phyloP scores from a whole-genome alignment of 2,329 filamentous ascomycete species.

The Cercospora brassicicola region DNA sequence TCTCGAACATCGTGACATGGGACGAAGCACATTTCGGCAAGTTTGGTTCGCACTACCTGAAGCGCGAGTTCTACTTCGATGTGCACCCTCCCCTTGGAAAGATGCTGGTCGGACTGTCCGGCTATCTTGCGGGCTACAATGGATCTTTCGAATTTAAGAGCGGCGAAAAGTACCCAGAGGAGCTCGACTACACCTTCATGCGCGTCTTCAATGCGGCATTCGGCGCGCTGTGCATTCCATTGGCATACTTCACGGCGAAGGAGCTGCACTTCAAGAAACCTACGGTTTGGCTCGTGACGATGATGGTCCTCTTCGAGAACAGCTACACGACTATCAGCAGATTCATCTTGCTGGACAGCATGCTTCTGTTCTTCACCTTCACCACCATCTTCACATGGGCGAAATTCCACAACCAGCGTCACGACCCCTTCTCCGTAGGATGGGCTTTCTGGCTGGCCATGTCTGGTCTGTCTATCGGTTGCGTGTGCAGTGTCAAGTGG shows the following conservation, averaged over 20 bases:
- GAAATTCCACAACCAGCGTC: slow-evolving; percentile 87
- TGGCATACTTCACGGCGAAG: slow-evolving; percentile 93
- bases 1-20: slow-evolving; percentile 72
- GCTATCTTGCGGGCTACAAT: slow-evolving; percentile 96
- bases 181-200: slow-evolving; percentile 98
- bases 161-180: slow-evolving; percentile 88
- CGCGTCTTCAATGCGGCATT: slow-evolving; percentile 95
- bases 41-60: slow-evolving; percentile 98
- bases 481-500: slow-evolving; percentile 97
- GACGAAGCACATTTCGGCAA: slow-evolving; percentile 86
- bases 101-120: slow-evolving; percentile 95
- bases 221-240: slow-evolving; percentile 84
- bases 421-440: slow-evolving; percentile 80
- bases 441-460: slow-evolving; percentile 95
- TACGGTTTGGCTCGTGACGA: slow-evolving; percentile 88
- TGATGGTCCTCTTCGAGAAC: slow-evolving; percentile 99
- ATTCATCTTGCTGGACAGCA: slow-evolving; percentile 97
- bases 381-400: slow-evolving; percentile 96
- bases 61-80: slow-evolving; percentile 99
- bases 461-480: slow-evolving; percentile 93
- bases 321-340: slow-evolving; percentile 98
- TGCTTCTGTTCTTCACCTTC: slow-evolving; percentile 98
- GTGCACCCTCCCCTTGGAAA: slow-evolving; percentile 95
- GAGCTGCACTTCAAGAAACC: slow-evolving; percentile 84
- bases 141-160: slow-evolving; percentile 99